These are phyloP conservation scores for Plantago coronopus DNA, from an alignment of 305 asterid genomes.

Conservation along the genomic window DNA sequence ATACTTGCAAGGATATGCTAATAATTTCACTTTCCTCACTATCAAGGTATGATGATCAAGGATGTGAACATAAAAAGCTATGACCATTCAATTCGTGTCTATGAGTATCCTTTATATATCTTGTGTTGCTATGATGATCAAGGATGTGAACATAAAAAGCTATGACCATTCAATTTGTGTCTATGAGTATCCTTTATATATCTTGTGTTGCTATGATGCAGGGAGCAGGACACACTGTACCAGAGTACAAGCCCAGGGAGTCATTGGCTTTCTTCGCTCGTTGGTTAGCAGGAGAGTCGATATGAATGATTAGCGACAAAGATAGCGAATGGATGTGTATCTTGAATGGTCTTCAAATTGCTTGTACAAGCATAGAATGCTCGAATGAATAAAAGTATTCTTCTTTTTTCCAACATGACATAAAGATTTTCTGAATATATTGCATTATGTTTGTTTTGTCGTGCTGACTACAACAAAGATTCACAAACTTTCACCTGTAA, in stretches of 20 bases:
- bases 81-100: background rate
- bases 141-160: background rate
- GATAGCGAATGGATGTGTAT: background rate
- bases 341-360: background rate
- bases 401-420: background rate
- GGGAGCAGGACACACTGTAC: conserved; percentile 70
- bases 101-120: background rate
- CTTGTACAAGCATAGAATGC: background rate
- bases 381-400: background rate
- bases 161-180: background rate
- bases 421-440: too few relatives aligned
- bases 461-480: too few relatives aligned
- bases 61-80: background rate
- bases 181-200: too few relatives aligned
- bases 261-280: conserved; percentile 44
- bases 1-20: conserved; percentile 38
- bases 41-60: conserved; percentile 36
- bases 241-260: conserved; percentile 59
- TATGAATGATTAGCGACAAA: conserved; percentile 18
- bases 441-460: too few relatives aligned
- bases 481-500: background rate
- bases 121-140: background rate
- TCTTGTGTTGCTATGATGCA: conserved; percentile 13
- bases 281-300: conserved; percentile 37
- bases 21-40: conserved; percentile 49